Conservation (phyloP, 2,329 filamentous ascomycete genomes). For the Xenosphaeropsis pyriputrescens region DNA sequence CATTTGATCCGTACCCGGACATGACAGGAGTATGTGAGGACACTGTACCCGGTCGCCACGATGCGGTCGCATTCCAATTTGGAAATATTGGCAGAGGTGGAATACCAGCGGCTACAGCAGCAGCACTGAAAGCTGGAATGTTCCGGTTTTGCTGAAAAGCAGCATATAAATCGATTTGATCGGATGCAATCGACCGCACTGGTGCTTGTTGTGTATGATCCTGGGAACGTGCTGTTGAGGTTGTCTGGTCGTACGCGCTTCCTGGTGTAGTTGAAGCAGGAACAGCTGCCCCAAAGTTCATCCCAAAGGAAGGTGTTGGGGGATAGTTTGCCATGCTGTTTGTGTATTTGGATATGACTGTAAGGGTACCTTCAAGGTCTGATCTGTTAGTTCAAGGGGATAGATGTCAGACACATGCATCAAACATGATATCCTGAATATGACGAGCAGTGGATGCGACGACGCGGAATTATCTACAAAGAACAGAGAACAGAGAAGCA, state of each 20-base stretch:
- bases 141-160: constrained; percentile 15
- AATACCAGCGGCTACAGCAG: constrained; percentile 11
- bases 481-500: neutral
- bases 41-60: constrained; percentile 10
- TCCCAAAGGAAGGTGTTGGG: constrained; percentile 25
- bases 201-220: neutral
- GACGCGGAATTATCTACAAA: neutral
- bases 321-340: constrained; percentile 30
- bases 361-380: no score
- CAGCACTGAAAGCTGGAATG: constrained; percentile 12
- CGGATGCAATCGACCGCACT: constrained; percentile 9
- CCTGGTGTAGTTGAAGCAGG: no score
- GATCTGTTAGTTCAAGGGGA: neutral
- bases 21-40: constrained; percentile 5
- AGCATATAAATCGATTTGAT: constrained; percentile 5
- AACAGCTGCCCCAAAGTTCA: constrained; percentile 6
- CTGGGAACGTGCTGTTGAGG: no score
- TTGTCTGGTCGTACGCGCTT: constrained; percentile 8
- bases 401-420: neutral
- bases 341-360: no score
- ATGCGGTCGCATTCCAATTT: constrained; percentile 14
- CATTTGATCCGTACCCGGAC: constrained; percentile 2
- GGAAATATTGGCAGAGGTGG: constrained; percentile 16
- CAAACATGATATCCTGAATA: neutral
- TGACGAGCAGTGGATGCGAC: neutral